phyloP scores from a whole-genome alignment of 768 basidiomycete genomes.

The Favolaschia claudopus region DNA sequence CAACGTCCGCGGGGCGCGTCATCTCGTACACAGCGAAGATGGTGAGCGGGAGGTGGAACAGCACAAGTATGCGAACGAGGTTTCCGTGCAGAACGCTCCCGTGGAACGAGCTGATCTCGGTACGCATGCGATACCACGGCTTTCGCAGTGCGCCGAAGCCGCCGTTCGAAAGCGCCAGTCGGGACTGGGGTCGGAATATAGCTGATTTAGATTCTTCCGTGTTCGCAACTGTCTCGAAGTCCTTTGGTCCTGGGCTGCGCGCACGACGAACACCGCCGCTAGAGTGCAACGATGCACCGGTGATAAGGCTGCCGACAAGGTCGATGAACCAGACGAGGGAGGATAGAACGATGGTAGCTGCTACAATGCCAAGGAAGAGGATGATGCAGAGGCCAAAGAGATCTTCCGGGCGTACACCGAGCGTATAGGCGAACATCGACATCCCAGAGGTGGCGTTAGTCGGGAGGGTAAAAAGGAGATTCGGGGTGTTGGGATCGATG shows the following conservation, averaged over 20 bases:
- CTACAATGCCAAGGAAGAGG: constrained; percentile 83
- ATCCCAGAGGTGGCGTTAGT: constrained; percentile 71
- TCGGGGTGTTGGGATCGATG: constrained; percentile 71
- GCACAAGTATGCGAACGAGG: constrained; percentile 86
- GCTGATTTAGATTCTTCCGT: constrained; percentile 17
- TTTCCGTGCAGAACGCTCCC: constrained; percentile 87
- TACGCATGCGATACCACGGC: constrained; percentile 62
- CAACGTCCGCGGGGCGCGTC: constrained; percentile 59
- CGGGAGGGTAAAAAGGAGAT: constrained; percentile 78
- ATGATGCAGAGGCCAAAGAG: constrained; percentile 84
- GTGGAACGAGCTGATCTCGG: constrained; percentile 80
- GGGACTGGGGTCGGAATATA: constrained; percentile 26
- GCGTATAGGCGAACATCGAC: constrained; percentile 80
- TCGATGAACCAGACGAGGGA: constrained; percentile 78
- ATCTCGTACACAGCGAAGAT: constrained; percentile 92
- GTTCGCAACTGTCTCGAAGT: constrained; percentile 44
- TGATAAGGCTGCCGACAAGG: constrained; percentile 51
- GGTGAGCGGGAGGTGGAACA: constrained; percentile 95
- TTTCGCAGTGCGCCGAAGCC: constrained; percentile 38
- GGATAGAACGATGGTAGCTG: constrained; percentile 73
- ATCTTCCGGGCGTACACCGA: constrained; percentile 85
- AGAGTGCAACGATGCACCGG: constrained; percentile 22
- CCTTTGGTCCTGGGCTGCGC: constrained; percentile 25
- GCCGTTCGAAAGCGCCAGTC: constrained; percentile 13
- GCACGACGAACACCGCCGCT: constrained; percentile 32